A percentile compares a stretch with the other conserved stretches of the same genome.
phyloP scores from a whole-genome alignment of 768 basidiomycete genomes.

The Scleroderma citrinum region DNA sequence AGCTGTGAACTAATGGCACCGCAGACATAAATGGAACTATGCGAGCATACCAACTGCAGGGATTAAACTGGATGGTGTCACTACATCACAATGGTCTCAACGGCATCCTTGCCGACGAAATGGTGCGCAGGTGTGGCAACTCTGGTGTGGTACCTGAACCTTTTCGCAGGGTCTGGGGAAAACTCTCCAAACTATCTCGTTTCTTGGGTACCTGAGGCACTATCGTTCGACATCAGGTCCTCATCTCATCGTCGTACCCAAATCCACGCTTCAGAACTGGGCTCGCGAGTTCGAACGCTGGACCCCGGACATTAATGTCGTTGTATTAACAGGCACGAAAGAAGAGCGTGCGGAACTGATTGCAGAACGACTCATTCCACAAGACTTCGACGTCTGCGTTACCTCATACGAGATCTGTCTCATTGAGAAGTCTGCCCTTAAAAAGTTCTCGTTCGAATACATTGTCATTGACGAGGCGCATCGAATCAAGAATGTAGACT shows the following conservation, averaged over 20 bases:
- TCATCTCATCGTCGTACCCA: conserved; percentile 96
- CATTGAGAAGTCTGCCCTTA: conserved; percentile 87
- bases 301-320: conserved; percentile 83
- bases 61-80: conserved; percentile 95
- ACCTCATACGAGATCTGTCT: conserved; percentile 97
- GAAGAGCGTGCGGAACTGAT: conserved; percentile 87
- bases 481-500: conserved; percentile 98
- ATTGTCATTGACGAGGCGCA: conserved; percentile 99
- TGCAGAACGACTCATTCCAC: conserved; percentile 68
- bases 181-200: conserved; percentile 96
- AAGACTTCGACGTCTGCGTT: conserved; percentile 90
- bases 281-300: conserved; percentile 85
- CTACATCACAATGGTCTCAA: conserved; percentile 95
- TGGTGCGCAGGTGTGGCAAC: conserved; percentile 42
- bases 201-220: conserved; percentile 91
- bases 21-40: conserved; percentile 84
- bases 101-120: conserved; percentile 96
- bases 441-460: conserved; percentile 96
- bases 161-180: conserved; percentile 82
- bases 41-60: conserved; percentile 93
- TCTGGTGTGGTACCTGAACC: conserved; percentile 1
- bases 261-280: conserved; percentile 98
- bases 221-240: conserved; percentile 71
- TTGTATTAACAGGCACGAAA: conserved; percentile 79
- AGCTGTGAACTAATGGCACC: conserved; percentile 1